Evolutionary conservation across 352 stramenopile genomes (phyloP), one percentile per base, ranked within the genome.

Genomic region (Halophytophthora batemanensis): DNA sequence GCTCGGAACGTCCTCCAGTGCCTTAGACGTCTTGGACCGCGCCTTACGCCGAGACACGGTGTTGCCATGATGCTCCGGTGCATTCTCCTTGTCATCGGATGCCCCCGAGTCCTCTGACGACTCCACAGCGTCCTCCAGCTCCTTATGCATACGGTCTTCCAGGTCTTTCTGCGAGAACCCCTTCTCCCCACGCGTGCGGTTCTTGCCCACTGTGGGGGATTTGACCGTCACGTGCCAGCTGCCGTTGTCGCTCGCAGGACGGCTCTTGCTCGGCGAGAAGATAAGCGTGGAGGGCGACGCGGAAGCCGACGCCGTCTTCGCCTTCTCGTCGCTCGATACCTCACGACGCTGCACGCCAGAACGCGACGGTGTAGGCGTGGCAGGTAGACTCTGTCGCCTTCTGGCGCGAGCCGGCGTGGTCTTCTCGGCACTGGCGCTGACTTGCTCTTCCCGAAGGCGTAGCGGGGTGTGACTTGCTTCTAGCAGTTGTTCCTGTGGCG

Each of bases 101-200:
- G 64, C 60, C 10, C 53, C 62, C 0, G 50, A 61, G 13, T 76
- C 56, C 12, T 36, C 67, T 11, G 55, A 60, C 3, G 45, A 70
- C 18, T 81, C 71, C 37, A 82, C 77, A 0, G 63, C 74, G 6
- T 53, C 57, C 10, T 64, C 65, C n/a, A 86, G 50, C 35, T 87
- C 71, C 31, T 78, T 69, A 52, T 85, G 69, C 80, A 87, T 87
- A 35, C 65, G 72, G 15, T 72, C 65, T 55, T 87, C 76, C 13
- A 87, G 56, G 49, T 80, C 69, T 47, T 86, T 59, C 42, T 86
- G 71, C n/a, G 69, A 71, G 46, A 79, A 77, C 28, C 41, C 35
- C 39, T 70, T 55, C 36, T 65, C 64, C 10, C 40, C 46, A 6
- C 38, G 49, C 28, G 42, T 41, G 18, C 50, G 53, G 29, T 29